Percentiles rank a stretch among this genome's conserved stretches.
Evolutionary conservation across 257 asterid genomes (phyloP).

Genomic region (Lycium ferocissimum): DNA sequence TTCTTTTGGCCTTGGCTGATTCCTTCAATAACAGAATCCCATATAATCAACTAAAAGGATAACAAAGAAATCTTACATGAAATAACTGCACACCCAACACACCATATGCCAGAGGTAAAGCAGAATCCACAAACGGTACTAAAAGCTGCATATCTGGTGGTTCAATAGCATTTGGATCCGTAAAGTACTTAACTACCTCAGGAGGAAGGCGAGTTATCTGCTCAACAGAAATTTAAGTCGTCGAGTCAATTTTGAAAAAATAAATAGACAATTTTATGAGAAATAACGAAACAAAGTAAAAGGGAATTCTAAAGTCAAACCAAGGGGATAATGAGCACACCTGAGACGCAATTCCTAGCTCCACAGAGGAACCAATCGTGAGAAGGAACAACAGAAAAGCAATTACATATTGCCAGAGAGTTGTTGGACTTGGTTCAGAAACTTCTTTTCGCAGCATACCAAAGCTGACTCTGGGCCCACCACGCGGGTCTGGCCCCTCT

Average conservation of each 20-base stretch:
- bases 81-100: conserved; percentile 82
- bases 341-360: conserved; percentile 94
- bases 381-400: conserved; percentile 83
- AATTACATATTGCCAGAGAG: conserved; percentile 96
- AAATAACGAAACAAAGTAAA: conserved; percentile 3
- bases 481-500: conserved; percentile 89
- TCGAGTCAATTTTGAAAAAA: background rate
- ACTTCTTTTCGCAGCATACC: conserved; percentile 92
- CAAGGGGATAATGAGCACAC: conserved; percentile 43
- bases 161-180: conserved; percentile 91
- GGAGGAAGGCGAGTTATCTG: conserved; percentile 93
- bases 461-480: conserved; percentile 98
- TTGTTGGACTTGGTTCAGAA: conserved; percentile 90
- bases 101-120: conserved; percentile 91
- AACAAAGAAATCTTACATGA: conserved; percentile 63
- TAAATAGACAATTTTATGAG: background rate
- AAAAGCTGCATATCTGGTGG: conserved; percentile 94
- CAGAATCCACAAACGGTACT: conserved; percentile 85
- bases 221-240: conserved; percentile 32
- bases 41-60: conserved; percentile 23
- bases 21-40: background rate
- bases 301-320: conserved; percentile 21
- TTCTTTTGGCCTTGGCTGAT: background rate
- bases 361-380: conserved; percentile 90
- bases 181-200: conserved; percentile 85